Evolutionary conservation across 805 yeast species (phyloP).

Genomic region (Candida sakaeoensis): DNA sequence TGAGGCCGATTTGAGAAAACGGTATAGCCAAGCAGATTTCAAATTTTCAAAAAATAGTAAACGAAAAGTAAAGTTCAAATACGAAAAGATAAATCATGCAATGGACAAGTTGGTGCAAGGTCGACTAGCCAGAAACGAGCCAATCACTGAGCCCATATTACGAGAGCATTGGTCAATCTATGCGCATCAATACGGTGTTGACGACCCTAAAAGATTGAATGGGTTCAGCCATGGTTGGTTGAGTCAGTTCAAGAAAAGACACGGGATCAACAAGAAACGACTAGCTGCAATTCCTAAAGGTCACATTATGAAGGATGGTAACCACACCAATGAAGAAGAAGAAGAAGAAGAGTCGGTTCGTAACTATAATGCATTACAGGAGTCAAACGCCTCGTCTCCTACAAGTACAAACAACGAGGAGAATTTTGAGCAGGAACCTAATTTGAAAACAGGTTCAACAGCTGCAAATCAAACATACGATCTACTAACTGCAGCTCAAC

Average conservation of each 20-base stretch:
- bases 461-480: slow-evolving; percentile 13
- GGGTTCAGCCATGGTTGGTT: slow-evolving; percentile 64
- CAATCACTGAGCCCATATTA: slow-evolving; percentile 52
- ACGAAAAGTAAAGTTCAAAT: slow-evolving; percentile 50
- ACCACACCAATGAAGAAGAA: background rate
- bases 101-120: slow-evolving; percentile 54
- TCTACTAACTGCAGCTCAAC: slow-evolving; percentile 16
- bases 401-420: slow-evolving; percentile 6
- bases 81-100: slow-evolving; percentile 54
- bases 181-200: slow-evolving; percentile 55
- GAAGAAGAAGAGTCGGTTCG: background rate
- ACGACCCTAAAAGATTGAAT: slow-evolving; percentile 53
- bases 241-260: slow-evolving; percentile 56
- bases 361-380: slow-evolving; percentile 2
- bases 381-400: slow-evolving; percentile 7
- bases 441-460: background rate
- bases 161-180: slow-evolving; percentile 54
- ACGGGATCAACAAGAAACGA: slow-evolving; percentile 40
- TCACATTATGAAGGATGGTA: background rate
- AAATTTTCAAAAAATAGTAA: slow-evolving; percentile 32
- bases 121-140: slow-evolving; percentile 39
- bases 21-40: slow-evolving; percentile 36
- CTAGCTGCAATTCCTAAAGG: slow-evolving; percentile 9
- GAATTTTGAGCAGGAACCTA: slow-evolving; percentile 16
- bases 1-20: slow-evolving; percentile 46